Evolutionary conservation across 352 stramenopile genomes (phyloP), one percentile per base, ranked within the genome.

Genomic region (Aphanomyces invadans): DNA sequence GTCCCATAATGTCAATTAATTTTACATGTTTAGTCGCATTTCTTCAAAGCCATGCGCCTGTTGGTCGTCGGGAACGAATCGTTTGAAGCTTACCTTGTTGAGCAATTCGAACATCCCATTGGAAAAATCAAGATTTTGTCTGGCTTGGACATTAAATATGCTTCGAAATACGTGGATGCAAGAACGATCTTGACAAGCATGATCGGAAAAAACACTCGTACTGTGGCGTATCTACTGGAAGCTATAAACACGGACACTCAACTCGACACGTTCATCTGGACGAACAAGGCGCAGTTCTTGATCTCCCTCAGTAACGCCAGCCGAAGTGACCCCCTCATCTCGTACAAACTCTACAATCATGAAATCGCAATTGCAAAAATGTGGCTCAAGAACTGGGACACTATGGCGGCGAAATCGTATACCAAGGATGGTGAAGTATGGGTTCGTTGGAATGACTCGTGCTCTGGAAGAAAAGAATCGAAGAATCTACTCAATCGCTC

Each of bases 91-190:
- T 67, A 57, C 33, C 23, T 67, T 19, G 19, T 59, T 11, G 48
- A 38, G 12, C 38, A 67, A 28, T 67, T 67, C 36, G 60, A 67
- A 5, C 38, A 49, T 3, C 48, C 60, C 19, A 49, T 57, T 28
- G 60, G 60, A n/a, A 57, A 67, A 48, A 67, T 67, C 32, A 67
- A 67, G 42, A 67, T 67, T 32, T 38, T 67, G 19, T 57, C 48
- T 12, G 60, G 38, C 11, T 51, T 67, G 25, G 25, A 32, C n/a
- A 60, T 33, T 19, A 10, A 57, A 36, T 44, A 29, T 25, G 48
- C 60, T 4, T 39, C 48, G 3, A 39, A 48, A 4, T 57, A 59
- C 33, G 60, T 67, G 5, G 60, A 67, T 31, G 48, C 38, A 11
- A 56, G 38, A 28, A 51, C 60, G 21, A 67, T 67, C 23, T 57